Percentiles rank a stretch among this genome's conserved stretches.
Conservation (phyloP, 163 green algal genomes). For the Botryococcus braunii region DNA sequence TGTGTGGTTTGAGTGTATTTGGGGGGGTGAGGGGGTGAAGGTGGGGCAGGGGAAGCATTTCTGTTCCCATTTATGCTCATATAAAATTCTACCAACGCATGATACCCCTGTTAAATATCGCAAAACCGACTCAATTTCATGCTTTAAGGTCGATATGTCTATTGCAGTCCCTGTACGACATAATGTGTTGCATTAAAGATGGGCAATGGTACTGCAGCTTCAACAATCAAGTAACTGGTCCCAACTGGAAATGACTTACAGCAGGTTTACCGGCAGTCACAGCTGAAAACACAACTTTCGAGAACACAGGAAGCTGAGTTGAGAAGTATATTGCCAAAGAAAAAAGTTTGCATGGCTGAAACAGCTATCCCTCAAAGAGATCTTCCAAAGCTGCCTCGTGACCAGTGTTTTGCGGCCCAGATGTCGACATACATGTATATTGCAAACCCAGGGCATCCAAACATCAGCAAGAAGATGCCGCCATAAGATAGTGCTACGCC, state of each 20-base stretch:
- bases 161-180: too few species aligned
- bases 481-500: slow-evolving; percentile 15
- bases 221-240: too few species aligned
- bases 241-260: background rate
- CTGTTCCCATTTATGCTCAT: too few species aligned
- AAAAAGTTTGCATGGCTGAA: background rate
- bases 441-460: slow-evolving; percentile 25
- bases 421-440: slow-evolving; percentile 28
- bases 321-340: background rate
- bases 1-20: too few species aligned
- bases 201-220: too few species aligned
- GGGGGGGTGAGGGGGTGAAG: too few species aligned
- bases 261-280: background rate
- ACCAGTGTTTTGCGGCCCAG: background rate
- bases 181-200: too few species aligned
- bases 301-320: background rate
- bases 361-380: background rate
- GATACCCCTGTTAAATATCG: too few species aligned
- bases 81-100: too few species aligned
- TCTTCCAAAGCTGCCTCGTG: background rate
- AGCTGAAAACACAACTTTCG: background rate
- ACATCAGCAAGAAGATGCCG: slow-evolving; percentile 25
- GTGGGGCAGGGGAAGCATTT: too few species aligned
- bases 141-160: too few species aligned
- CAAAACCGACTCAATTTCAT: too few species aligned